A percentile compares a stretch with the other conserved stretches of the same genome.
Conservation (phyloP, 2,329 filamentous ascomycete genomes). For the Didymella keratinophila region DNA sequence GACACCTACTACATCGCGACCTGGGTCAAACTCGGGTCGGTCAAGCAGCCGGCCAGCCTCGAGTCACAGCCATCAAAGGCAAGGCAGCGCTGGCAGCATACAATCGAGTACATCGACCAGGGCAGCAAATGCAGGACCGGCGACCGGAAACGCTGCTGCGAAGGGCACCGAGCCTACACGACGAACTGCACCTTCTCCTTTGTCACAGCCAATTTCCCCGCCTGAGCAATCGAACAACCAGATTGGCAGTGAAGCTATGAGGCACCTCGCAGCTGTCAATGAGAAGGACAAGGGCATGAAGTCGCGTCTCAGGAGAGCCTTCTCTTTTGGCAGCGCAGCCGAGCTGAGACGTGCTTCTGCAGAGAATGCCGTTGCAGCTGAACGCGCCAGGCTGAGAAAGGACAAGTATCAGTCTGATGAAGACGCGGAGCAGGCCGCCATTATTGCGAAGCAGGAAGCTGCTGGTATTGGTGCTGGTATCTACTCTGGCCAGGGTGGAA, state of each 20-base stretch:
- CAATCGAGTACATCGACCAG: constrained; percentile 45
- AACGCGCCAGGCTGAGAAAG: constrained; percentile 64
- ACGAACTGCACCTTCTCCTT: constrained; percentile 56
- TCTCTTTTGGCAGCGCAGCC: constrained; percentile 95
- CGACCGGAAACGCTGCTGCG: constrained; percentile 24
- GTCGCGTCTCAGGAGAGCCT: constrained; percentile 84
- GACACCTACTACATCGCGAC: constrained; percentile 31
- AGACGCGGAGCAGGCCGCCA: constrained; percentile 88
- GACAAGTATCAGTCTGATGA: constrained; percentile 65
- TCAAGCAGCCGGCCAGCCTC: constrained; percentile 43
- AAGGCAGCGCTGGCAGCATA: constrained; percentile 50
- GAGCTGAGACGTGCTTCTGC: constrained; percentile 81
- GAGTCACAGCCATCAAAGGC: constrained; percentile 47
- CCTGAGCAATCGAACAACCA: constrained; percentile 38
- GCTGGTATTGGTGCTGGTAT: constrained; percentile 91
- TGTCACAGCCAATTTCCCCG: constrained; percentile 55
- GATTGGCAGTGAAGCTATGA: constrained; percentile 73
- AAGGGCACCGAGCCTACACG: constrained; percentile 52
- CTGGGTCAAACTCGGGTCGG: constrained; percentile 42
- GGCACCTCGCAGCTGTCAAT: constrained; percentile 85
- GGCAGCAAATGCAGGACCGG: constrained; percentile 27
- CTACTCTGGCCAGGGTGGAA: constrained; percentile 85
- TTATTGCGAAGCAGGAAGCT: constrained; percentile 91
- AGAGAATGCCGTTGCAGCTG: constrained; percentile 62
- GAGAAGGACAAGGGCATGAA: constrained; percentile 88